phyloP scores from a whole-genome alignment of 2,329 filamentous ascomycete genomes.

The Epichloe gansuensis region DNA sequence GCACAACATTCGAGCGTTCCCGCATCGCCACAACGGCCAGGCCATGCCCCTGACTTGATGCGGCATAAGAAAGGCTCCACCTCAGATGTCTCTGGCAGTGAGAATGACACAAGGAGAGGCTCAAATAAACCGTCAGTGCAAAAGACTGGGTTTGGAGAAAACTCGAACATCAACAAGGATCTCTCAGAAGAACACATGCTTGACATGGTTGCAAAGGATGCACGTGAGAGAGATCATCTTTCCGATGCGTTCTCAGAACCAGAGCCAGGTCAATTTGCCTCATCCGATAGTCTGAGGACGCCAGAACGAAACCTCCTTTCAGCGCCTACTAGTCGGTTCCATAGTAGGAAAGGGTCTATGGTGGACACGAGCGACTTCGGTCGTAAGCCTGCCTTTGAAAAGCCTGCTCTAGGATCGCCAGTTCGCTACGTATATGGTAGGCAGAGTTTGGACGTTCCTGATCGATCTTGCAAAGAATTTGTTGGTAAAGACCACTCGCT shows the following conservation, averaged over 20 bases:
- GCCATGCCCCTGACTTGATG: constrained; percentile 38
- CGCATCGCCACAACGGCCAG: constrained; percentile 41
- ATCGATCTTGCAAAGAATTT: constrained; percentile 23
- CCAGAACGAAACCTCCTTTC: constrained; percentile 18
- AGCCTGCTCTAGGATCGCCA: constrained; percentile 11
- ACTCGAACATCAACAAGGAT: constrained; percentile 36
- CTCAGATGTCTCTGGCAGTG: constrained; percentile 50
- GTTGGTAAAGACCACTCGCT: constrained; percentile 33
- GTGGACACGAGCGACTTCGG: constrained; percentile 30
- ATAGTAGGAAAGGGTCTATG: constrained; percentile 25
- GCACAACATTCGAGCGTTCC: constrained; percentile 40
- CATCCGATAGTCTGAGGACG: constrained; percentile 17
- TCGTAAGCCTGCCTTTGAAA: constrained; percentile 15
- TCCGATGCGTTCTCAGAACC: constrained; percentile 18
- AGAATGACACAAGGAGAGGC: constrained; percentile 30
- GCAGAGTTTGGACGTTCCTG: constrained; percentile 36
- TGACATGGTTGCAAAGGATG: constrained; percentile 46
- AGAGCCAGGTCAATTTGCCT: constrained; percentile 19
- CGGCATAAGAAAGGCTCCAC: constrained; percentile 36
- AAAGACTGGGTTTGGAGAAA: constrained; percentile 28
- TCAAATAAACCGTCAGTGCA: constrained; percentile 19
- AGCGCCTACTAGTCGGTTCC: constrained; percentile 18
- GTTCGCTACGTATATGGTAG: constrained; percentile 20
- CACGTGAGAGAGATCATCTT: constrained; percentile 27
- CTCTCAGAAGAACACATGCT: constrained; percentile 50